A percentile compares a stretch with the other conserved stretches of the same genome.
These are phyloP conservation scores for Botrytis fragariae DNA, from an alignment of 2,329 filamentous ascomycete species.

Conservation along the genomic window DNA sequence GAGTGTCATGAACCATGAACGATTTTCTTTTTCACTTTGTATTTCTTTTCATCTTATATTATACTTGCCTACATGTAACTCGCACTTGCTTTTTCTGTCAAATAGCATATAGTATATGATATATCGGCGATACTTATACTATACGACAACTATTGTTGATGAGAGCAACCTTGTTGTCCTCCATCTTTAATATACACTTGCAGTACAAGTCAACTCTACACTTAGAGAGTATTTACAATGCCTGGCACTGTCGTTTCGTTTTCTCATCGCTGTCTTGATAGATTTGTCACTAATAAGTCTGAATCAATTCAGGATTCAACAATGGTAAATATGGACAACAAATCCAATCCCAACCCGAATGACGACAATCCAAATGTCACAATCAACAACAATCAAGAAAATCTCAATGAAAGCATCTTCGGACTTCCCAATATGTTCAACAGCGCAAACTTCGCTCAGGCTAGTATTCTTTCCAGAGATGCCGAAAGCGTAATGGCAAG, in stretches of 20 bases:
- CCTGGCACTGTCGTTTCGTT: neutral
- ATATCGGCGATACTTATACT: neutral
- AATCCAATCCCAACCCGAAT: neutral
- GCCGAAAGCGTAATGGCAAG: neutral
- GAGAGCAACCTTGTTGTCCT: neutral
- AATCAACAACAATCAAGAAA: neutral
- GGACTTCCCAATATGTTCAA: conserved; percentile 2
- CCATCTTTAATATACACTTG: fast-evolving
- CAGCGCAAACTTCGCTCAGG: neutral
- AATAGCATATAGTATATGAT: too few relatives aligned
- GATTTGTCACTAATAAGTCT: neutral
- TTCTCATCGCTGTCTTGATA: neutral
- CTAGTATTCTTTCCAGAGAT: neutral
- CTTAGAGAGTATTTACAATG: neutral
- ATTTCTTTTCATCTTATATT: too few relatives aligned
- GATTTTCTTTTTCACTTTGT: neutral
- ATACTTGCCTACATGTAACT: neutral
- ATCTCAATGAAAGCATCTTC: neutral
- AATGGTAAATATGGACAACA: neutral
- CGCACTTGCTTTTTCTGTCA: neutral
- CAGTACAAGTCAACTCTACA: too few relatives aligned
- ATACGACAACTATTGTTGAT: neutral
- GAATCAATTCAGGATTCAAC: neutral
- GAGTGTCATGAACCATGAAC: neutral
- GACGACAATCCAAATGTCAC: neutral